Percentiles rank a stretch among this genome's conserved stretches.
These are phyloP conservation scores for Pseudognaphalium luteoalbum DNA, from an alignment of 129 eudicot genomes.

Conservation along the genomic window DNA sequence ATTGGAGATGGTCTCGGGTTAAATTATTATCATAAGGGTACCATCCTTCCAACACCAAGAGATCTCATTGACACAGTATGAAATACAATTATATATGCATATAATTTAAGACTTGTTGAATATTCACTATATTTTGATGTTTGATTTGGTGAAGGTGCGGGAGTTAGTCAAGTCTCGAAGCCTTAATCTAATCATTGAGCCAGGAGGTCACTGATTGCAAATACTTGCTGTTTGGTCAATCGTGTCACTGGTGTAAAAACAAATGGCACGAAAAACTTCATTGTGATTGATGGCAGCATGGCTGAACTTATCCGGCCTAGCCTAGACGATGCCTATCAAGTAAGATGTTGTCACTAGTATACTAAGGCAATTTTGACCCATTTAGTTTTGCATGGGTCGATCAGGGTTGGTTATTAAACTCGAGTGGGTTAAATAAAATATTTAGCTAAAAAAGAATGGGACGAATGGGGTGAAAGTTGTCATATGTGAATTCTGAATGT, in stretches of 20 bases:
- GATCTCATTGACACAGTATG: conserved; percentile 81
- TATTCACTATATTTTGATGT: conserved; percentile 1
- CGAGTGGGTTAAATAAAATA: background rate
- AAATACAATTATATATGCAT: background rate
- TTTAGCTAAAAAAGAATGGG: background rate
- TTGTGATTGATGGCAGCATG: conserved; percentile 94
- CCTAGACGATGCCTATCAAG: conserved; percentile 86
- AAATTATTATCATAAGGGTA: conserved; percentile 84
- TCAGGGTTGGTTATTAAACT: background rate
- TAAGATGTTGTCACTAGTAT: conserved; percentile 26
- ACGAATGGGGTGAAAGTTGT: background rate
- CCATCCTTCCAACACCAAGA: conserved; percentile 85
- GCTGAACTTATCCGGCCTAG: conserved; percentile 95
- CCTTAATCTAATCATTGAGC: conserved; percentile 90
- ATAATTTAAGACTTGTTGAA: background rate
- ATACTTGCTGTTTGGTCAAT: conserved; percentile 92
- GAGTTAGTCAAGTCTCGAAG: conserved; percentile 73
- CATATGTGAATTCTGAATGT: background rate
- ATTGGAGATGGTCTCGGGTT: conserved; percentile 96
- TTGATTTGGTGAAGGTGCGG: conserved; percentile 59
- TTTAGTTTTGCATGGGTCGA: background rate
- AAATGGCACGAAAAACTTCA: conserved; percentile 71
- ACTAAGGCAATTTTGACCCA: background rate
- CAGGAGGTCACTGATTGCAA: conserved; percentile 91
- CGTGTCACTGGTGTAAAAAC: conserved; percentile 92